These are phyloP conservation scores for Erysimum cheiranthoides DNA, from an alignment of 345 rosid species.

Conservation along the genomic window DNA sequence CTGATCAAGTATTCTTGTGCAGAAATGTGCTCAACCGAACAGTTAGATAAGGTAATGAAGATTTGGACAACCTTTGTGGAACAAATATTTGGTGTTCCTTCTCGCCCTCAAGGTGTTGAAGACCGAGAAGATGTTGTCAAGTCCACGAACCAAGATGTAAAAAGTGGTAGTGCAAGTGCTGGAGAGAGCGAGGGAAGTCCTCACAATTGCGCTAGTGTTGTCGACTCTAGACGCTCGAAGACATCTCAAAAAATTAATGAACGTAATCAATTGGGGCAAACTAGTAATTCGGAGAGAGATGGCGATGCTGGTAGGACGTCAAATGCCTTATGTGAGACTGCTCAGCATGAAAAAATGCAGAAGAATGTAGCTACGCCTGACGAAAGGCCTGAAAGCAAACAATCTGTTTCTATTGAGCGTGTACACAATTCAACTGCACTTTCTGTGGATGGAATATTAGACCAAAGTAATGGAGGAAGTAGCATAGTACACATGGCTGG, in stretches of 20 bases:
- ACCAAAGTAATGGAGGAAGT: constrained; percentile 28
- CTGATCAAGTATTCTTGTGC: constrained; percentile 84
- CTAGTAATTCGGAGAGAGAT: constrained; percentile 33
- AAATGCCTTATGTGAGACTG: constrained; percentile 36
- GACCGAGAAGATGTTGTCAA: constrained; percentile 72
- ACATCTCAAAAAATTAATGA: constrained; percentile 60
- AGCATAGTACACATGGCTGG: constrained; percentile 19
- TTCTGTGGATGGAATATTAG: constrained; percentile 22
- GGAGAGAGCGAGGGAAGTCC: constrained; percentile 72
- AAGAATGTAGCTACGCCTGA: constrained; percentile 51
- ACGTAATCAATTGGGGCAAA: constrained; percentile 58
- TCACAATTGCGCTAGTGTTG: constrained; percentile 46
- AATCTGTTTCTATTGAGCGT: constrained; percentile 3
- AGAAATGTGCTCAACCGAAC: constrained; percentile 85
- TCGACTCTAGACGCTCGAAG: constrained; percentile 51
- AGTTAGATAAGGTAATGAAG: constrained; percentile 76
- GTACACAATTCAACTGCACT: constrained; percentile 7
- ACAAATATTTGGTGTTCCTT: constrained; percentile 74
- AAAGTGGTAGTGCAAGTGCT: constrained; percentile 51
- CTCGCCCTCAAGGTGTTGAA: constrained; percentile 74
- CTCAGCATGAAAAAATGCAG: constrained; percentile 48
- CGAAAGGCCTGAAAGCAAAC: constrained; percentile 48
- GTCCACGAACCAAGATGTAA: constrained; percentile 57
- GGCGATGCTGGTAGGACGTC: constrained; percentile 40
- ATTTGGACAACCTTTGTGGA: constrained; percentile 88